These are phyloP conservation scores for Gnaphalium uliginosum DNA, from an alignment of 129 eudicot species.

Conservation along the genomic window DNA sequence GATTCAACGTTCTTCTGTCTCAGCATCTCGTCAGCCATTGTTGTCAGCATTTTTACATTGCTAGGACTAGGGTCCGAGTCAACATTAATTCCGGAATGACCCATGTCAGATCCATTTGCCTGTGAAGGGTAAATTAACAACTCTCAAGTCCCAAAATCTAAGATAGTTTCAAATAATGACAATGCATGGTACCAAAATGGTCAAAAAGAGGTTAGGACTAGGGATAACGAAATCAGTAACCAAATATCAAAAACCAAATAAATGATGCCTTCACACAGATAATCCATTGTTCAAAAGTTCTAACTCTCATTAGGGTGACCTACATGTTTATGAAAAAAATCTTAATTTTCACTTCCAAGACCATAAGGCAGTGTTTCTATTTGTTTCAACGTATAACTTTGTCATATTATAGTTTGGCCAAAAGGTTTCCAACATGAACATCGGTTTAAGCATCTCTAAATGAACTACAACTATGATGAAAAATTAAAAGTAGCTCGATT, in stretches of 20 bases:
- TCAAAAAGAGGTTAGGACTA: not conserved
- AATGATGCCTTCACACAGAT: slow-evolving; percentile 16
- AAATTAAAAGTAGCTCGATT: not conserved
- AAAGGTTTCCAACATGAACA: not conserved
- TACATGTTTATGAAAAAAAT: not conserved
- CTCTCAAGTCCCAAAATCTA: not conserved
- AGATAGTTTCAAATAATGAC: not conserved
- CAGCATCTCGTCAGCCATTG: slow-evolving; percentile 81
- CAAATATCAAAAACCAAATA: slow-evolving; percentile 12
- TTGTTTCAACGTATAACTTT: not conserved
- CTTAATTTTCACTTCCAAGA: not conserved
- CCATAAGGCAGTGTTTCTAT: not conserved
- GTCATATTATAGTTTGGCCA: not conserved
- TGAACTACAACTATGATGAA: not conserved
- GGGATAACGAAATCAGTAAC: slow-evolving; percentile 9
- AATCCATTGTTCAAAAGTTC: slow-evolving; percentile 16
- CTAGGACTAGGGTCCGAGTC: slow-evolving; percentile 77
- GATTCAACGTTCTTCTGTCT: slow-evolving; percentile 89
- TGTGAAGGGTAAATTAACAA: slow-evolving; percentile 22
- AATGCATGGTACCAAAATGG: slow-evolving; percentile 14
- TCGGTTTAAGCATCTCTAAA: not conserved
- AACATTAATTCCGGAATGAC: slow-evolving; percentile 60
- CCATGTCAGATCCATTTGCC: slow-evolving; percentile 80
- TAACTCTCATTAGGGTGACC: slow-evolving; percentile 21
- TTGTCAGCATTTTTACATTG: slow-evolving; percentile 63